These are phyloP conservation scores for Penicillium waksmanii DNA, from an alignment of 495 filamentous ascomycete species.

Conservation along the genomic window DNA sequence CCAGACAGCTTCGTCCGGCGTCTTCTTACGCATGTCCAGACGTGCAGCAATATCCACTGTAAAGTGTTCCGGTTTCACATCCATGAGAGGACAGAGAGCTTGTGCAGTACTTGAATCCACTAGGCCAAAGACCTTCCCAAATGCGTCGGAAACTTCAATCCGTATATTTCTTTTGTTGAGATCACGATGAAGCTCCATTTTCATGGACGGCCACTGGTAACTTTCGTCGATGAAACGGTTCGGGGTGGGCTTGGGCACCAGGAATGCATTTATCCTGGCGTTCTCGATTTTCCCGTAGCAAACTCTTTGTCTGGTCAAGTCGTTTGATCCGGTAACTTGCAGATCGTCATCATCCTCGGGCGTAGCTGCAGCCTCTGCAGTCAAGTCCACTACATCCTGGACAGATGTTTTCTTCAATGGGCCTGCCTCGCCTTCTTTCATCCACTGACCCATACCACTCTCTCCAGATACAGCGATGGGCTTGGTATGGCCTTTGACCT, in stretches of 20 bases:
- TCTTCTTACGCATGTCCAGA: conserved; percentile 63
- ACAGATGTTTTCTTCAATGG: conserved; percentile 23
- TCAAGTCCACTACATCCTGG: conserved; percentile 65
- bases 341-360: conserved; percentile 47
- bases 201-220: conserved; percentile 70
- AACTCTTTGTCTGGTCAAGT: conserved; percentile 63
- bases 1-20: conserved; percentile 59
- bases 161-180: conserved; percentile 53
- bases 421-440: conserved; percentile 57
- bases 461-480: conserved; percentile 49
- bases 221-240: conserved; percentile 46
- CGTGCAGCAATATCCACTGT: conserved; percentile 68
- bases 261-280: conserved; percentile 67
- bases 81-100: conserved; percentile 72
- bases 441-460: conserved; percentile 63
- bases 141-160: conserved; percentile 72
- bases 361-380: conserved; percentile 38
- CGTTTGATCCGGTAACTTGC: conserved; percentile 46
- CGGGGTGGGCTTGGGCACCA: conserved; percentile 67
- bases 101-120: conserved; percentile 70
- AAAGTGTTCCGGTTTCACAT: conserved; percentile 66
- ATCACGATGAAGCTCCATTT: conserved; percentile 63
- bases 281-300: conserved; percentile 83
- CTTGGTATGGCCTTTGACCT: conserved; percentile 44
- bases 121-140: conserved; percentile 71